Base-by-base conservation (phyloP, 2,329 filamentous ascomycete species). In the Teratosphaeria viscida region DNA sequence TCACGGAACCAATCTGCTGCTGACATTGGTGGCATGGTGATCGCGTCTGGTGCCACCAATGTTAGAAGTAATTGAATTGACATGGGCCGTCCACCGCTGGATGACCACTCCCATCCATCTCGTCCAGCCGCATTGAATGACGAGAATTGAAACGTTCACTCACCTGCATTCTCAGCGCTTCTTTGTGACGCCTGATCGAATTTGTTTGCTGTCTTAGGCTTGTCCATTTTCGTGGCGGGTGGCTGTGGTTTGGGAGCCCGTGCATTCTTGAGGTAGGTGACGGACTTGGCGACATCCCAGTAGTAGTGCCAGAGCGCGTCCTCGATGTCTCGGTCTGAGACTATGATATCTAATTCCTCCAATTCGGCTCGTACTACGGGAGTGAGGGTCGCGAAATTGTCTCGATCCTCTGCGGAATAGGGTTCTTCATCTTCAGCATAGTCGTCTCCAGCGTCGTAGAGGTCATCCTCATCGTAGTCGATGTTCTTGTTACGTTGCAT, bases 231-330 rank as follows among this genome's bases (percentile, higher is more conserved):
- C 62, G 65, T 63, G 5, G 68, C 67, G 26, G 66, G 65, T 57
- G 71, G 66, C 56, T 59, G 26, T 26, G 57, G 52, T 54, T 64
- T 65, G 35, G 66, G 67, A 32, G 63, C 63, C 56, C 63, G 65
- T 16, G 62, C 61, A 49, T 68, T 88, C 63, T 85, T 82, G 60
- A 99, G 75, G 70, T 95, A 96, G 59, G 82, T 80, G 43, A 95
- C 87, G 0, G 90, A 85, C 74, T 96, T 96, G 60, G 85, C 87
- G 34, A 96, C 80, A 68, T 99, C 92, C 72, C 92, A 97, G 73
- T 92, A 97, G 74, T 96, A 96, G 74, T 99, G 85, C 90, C 91
- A 97, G 16, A 99, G 75, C 0, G 92, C 83, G 62, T 97, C 92
- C 72, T 95, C 85, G 63, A 96, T 92, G 70, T 96, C 87, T 43